Evolutionary conservation across 495 filamentous ascomycete genomes (phyloP).

Genomic region (Neohortaea acidophila): DNA sequence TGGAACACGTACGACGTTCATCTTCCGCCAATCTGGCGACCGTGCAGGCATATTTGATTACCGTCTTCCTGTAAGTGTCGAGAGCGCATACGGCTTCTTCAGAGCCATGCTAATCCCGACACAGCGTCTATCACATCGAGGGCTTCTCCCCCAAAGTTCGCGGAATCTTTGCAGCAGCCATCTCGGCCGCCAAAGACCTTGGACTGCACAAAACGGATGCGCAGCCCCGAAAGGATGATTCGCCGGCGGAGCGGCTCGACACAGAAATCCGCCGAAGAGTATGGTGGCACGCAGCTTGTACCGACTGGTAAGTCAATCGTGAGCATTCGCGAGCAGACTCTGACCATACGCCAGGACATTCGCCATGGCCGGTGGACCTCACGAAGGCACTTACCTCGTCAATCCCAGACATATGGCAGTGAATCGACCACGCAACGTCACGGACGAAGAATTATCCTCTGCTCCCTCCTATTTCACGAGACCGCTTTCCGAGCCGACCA

Average conservation of each 20-base stretch:
- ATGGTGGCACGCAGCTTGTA: constrained; percentile 34
- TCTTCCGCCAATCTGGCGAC: constrained; percentile 3
- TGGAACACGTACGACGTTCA: constrained; percentile 6
- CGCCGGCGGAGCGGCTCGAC: constrained; percentile 10
- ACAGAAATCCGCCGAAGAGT: constrained; percentile 29
- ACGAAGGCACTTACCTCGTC: constrained; percentile 36
- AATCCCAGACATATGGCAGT: constrained; percentile 33
- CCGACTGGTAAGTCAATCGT: constrained; percentile 30
- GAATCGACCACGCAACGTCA: constrained; percentile 24
- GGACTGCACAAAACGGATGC: constrained; percentile 34
- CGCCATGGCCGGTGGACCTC: constrained; percentile 28
- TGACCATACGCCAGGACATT: constrained; percentile 4
- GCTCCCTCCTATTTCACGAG: constrained; percentile 7
- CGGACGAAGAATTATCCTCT: constrained; percentile 18
- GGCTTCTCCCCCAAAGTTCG: constrained; percentile 5
- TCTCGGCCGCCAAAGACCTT: constrained; percentile 7
- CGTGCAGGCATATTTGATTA: constrained; percentile 6
- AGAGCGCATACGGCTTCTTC: neutral
- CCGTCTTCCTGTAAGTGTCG: constrained; percentile 3
- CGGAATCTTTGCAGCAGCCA: constrained; percentile 1
- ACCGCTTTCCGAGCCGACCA: constrained; percentile 22
- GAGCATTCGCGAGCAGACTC: neutral
- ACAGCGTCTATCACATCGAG: constrained; percentile 14
- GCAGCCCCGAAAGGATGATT: constrained; percentile 4
- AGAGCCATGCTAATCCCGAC: neutral